Percentiles rank a stretch among this genome's conserved stretches.
These are phyloP conservation scores for Bolboschoenoplectus hybrid DNA, from an alignment of 202 grass and related monocot genomes.

Conservation along the genomic window DNA sequence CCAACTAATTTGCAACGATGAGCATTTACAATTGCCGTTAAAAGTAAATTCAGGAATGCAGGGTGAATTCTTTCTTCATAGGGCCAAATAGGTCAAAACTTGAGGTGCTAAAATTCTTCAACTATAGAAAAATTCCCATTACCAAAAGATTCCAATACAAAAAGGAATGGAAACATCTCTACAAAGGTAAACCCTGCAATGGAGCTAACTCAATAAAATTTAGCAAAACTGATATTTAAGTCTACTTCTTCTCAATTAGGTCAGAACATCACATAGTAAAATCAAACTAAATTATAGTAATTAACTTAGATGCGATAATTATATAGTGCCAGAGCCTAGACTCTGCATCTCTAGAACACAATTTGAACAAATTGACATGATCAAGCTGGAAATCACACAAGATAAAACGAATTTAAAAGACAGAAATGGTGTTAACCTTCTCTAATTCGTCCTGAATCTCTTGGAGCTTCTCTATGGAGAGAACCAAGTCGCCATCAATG, in stretches of 20 bases:
- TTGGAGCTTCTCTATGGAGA: constrained; percentile 74
- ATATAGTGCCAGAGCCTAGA: background rate
- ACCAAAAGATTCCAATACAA: background rate
- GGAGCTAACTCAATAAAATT: too few relatives aligned
- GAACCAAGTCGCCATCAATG: constrained; percentile 54
- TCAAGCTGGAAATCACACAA: background rate
- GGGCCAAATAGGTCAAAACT: background rate
- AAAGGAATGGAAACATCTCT: background rate
- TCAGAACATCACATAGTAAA: background rate
- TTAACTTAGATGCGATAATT: background rate
- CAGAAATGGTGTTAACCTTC: constrained; percentile 42
- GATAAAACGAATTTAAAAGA: background rate
- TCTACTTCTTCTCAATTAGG: background rate
- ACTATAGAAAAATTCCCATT: background rate
- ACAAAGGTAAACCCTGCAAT: background rate
- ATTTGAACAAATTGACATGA: background rate
- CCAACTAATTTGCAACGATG: background rate
- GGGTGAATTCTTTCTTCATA: background rate
- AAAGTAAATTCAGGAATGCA: background rate
- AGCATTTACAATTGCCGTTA: background rate
- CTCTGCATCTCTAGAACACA: background rate
- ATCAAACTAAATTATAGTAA: background rate
- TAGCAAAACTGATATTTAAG: background rate
- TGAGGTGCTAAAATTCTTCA: background rate
- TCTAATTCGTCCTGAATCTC: constrained; percentile 80